Conservation (phyloP, 192 early-diverging fungal species). For the Allomyces arbusculus region DNA sequence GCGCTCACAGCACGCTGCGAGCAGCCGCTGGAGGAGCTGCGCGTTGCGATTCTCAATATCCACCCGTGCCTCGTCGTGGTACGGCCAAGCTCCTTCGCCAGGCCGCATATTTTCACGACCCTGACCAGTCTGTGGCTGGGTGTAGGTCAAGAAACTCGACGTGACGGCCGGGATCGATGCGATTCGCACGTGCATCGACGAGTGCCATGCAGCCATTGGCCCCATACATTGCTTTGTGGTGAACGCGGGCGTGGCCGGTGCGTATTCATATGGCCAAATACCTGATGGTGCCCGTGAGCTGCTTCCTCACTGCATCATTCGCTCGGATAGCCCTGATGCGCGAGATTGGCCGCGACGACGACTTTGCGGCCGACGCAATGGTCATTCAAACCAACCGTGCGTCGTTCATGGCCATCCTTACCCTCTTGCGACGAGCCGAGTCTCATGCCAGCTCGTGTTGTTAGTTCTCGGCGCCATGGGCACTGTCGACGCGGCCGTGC, state of each 20-base stretch:
- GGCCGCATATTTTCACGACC: too few species aligned
- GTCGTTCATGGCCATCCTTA: not conserved
- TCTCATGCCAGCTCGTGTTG: too few species aligned
- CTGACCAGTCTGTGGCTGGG: not conserved
- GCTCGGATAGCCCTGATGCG: too few species aligned
- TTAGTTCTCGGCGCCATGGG: not conserved
- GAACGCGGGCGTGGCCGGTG: not conserved
- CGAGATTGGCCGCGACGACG: too few species aligned
- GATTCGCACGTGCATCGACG: not conserved
- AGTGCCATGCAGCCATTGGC: not conserved
- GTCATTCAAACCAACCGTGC: not conserved
- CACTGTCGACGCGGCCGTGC: not conserved
- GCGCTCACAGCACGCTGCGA: not conserved
- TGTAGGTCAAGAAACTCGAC: not conserved
- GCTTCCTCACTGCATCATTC: too few species aligned
- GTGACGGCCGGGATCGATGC: not conserved
- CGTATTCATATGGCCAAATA: not conserved
- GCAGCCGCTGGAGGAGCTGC: not conserved
- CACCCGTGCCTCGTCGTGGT: not conserved
- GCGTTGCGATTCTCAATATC: not conserved
- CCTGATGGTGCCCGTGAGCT: too few species aligned
- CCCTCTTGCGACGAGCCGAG: too few species aligned
- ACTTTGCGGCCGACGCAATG: too few species aligned
- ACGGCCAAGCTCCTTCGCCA: too few species aligned
- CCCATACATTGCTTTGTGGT: not conserved